Evolutionary conservation across 208 protist genomes (phyloP).

Genomic region (Trypanosoma melophagium): DNA sequence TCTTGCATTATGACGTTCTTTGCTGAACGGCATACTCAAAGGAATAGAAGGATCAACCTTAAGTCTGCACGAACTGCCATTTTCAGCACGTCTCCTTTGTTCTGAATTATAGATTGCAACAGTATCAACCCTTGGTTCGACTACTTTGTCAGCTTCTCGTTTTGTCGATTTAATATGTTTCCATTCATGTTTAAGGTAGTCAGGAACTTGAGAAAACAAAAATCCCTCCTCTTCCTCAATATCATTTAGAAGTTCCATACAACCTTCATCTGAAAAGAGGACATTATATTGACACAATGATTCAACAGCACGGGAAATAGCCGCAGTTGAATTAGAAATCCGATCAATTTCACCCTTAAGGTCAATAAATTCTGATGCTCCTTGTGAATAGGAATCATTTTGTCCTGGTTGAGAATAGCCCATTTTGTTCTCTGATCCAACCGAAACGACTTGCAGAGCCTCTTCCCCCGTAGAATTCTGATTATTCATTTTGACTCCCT

Average conservation of each 20-base stretch:
- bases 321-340: conserved; percentile 46
- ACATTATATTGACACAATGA: conserved; percentile 28
- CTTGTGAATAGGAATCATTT: not conserved
- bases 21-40: conserved; percentile 52
- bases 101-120: not conserved
- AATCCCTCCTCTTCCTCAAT: conserved; percentile 61
- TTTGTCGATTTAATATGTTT: conserved; percentile 13
- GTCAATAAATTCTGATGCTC: conserved; percentile 15
- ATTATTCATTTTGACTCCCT: not conserved
- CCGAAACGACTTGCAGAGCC: not conserved
- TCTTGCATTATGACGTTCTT: conserved; percentile 36
- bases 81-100: not conserved
- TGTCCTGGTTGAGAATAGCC: not conserved
- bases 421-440: not conserved
- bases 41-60: conserved; percentile 74
- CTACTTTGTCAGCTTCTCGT: not conserved
- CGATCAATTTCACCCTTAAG: conserved; percentile 41
- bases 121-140: not conserved
- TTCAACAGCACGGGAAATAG: conserved; percentile 48
- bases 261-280: conserved; percentile 1
- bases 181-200: conserved; percentile 34
- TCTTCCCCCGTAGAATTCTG: not conserved
- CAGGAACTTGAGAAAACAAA: conserved; percentile 69
- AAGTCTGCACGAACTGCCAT: conserved; percentile 36
- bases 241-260: conserved; percentile 24